phyloP scores from a whole-genome alignment of 257 asterid genomes.

The Solanum clarkiae region DNA sequence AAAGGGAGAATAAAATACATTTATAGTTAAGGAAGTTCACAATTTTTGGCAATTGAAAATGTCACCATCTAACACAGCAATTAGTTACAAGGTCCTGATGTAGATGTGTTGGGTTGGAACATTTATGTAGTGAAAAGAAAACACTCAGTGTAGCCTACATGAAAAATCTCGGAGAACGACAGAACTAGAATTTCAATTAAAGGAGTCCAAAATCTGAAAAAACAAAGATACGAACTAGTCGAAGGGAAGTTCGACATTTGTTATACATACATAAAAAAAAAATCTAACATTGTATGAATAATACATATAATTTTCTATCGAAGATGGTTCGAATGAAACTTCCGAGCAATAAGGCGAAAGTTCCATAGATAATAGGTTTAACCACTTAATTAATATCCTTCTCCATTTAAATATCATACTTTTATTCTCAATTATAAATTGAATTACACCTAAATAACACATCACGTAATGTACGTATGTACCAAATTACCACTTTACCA shows the following conservation, averaged over 20 bases:
- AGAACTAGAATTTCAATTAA: no score
- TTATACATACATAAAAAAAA: no score
- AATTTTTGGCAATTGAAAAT: not conserved
- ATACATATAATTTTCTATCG: no score
- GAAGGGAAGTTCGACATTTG: no score
- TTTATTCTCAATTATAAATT: no score
- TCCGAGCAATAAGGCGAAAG: not conserved
- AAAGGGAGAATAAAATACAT: not conserved
- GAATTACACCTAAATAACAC: not conserved
- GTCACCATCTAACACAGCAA: conserved; percentile 1
- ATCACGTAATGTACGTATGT: not conserved
- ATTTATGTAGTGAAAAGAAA: not conserved
- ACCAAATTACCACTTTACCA: not conserved
- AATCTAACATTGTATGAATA: no score
- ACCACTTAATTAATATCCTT: no score
- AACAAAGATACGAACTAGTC: no score
- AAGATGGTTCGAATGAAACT: no score
- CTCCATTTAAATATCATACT: no score
- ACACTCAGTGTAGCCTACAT: not conserved
- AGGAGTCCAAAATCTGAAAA: no score
- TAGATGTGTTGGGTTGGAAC: conserved; percentile 1
- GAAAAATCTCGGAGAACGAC: not conserved
- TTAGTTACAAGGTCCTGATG: not conserved
- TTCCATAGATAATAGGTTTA: not conserved
- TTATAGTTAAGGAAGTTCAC: not conserved